Evolutionary conservation across 805 yeast genomes (phyloP).

Genomic region (Alloascoidea hylecoeti): DNA sequence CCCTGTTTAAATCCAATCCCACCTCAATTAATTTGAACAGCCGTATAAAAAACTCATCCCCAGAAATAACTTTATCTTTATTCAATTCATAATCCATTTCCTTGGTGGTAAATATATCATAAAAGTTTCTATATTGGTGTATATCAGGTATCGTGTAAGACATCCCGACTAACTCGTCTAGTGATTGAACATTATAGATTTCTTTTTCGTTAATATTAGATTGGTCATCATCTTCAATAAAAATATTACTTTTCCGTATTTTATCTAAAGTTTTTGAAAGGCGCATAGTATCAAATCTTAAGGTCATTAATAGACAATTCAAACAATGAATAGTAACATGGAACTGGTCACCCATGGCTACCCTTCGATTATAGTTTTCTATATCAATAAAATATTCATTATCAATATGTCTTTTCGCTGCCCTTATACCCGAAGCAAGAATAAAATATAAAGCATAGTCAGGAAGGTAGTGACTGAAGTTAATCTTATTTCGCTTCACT

Average conservation of each 20-base stretch:
- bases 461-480: conserved; percentile 1
- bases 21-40: background rate
- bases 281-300: background rate
- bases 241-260: background rate
- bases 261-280: background rate
- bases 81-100: background rate
- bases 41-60: background rate
- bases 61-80: background rate
- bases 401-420: background rate
- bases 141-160: too few species aligned
- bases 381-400: background rate
- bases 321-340: background rate
- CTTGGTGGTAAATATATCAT: background rate
- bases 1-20: background rate
- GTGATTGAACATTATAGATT: background rate
- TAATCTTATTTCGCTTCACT: too few species aligned
- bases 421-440: background rate
- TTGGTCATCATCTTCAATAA: background rate
- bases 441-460: background rate
- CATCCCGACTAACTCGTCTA: background rate
- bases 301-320: background rate
- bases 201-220: background rate
- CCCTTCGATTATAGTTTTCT: background rate
- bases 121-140: too few species aligned
- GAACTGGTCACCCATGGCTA: background rate